Percentiles rank a stretch among this genome's conserved stretches.
These are phyloP conservation scores for Cutaneotrichosporon daszewskae DNA, from an alignment of 1,284 basidiomycete species.

Conservation along the genomic window DNA sequence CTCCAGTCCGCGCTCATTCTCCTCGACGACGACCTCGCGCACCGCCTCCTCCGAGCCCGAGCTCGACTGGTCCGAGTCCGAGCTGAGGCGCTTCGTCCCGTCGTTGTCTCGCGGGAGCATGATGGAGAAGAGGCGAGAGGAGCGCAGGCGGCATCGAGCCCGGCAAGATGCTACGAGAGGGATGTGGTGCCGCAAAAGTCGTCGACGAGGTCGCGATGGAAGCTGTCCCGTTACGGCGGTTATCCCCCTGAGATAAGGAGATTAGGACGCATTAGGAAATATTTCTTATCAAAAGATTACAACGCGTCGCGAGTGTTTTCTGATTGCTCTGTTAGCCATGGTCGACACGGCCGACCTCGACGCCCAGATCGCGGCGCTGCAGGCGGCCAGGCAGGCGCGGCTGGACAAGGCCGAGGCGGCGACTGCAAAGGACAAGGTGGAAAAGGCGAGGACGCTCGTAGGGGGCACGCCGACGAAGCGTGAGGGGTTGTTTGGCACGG, in stretches of 20 bases:
- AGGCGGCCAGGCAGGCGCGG: background rate
- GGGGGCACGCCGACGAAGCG: constrained; percentile 1
- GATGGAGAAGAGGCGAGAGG: background rate
- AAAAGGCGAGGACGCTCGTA: constrained; percentile 1
- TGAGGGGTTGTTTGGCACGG: background rate
- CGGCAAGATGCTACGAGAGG: no score
- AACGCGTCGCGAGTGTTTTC: no score
- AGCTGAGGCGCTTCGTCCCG: no score
- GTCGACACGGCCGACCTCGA: constrained; percentile 5
- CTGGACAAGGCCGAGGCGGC: background rate
- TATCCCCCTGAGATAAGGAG: no score
- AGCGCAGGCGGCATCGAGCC: no score
- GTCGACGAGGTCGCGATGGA: no score
- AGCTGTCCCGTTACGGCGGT: no score
- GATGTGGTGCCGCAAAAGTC: no score
- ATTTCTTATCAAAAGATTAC: no score
- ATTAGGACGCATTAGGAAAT: no score
- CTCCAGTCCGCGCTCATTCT: constrained; percentile 62
- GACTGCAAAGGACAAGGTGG: background rate
- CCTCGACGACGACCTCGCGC: background rate
- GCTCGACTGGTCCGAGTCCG: no score
- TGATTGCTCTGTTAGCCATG: no score
- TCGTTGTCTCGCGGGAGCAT: background rate
- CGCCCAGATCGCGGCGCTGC: constrained; percentile 4
- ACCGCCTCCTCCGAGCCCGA: background rate